Evolutionary conservation across 805 yeast species (phyloP), one percentile per base, ranked within the genome.

Genomic region (Metschnikowia reukaufii): DNA sequence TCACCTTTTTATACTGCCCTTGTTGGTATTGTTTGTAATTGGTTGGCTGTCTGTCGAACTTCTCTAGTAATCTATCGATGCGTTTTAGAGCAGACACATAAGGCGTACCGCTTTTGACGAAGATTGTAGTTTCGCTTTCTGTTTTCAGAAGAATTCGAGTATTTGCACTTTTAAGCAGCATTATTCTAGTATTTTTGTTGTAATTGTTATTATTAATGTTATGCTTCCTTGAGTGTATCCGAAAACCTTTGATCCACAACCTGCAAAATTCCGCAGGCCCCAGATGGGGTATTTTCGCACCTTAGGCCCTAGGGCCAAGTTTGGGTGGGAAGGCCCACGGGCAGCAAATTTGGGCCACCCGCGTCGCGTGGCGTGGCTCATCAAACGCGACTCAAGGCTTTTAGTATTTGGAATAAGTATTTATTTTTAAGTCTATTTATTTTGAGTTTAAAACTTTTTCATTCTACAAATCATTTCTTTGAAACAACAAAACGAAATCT

Each of bases 1-100:
- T 58, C 0, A 68, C 67, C 32, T 69, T 72, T 45, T 73, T 73
- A 47, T 72, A 68, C 44, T 62, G 61, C 25, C 69, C 52, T 19
- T 61, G 61, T 40, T 66, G 64, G 47, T 52, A 65, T 50, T 68
- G 65, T 18, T 50, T 51, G 42, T 37, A 46, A 38, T 45, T 45
- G 10, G 44, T 47, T 31, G 50, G 55, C 21, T 59, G 45, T 34
- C 60, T 62, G 45, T 66, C 65, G 51, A 80, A 71, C 39, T 72
- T 74, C 4, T 62, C 67, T 18, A 88, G 61, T 42, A 74, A 68
- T 58, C 80, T 81, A 34, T 73, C 73, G 2, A 84, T 76, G 42
- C 86, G 73, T 58, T 88, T 88, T 35, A 88, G 58, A 0, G 86
- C 89, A 9, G 92, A 79, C 10, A 88, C 73, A 56, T 74, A 86